phyloP scores from a whole-genome alignment of 208 protist genomes.

The Herpetomonas tarakana region DNA sequence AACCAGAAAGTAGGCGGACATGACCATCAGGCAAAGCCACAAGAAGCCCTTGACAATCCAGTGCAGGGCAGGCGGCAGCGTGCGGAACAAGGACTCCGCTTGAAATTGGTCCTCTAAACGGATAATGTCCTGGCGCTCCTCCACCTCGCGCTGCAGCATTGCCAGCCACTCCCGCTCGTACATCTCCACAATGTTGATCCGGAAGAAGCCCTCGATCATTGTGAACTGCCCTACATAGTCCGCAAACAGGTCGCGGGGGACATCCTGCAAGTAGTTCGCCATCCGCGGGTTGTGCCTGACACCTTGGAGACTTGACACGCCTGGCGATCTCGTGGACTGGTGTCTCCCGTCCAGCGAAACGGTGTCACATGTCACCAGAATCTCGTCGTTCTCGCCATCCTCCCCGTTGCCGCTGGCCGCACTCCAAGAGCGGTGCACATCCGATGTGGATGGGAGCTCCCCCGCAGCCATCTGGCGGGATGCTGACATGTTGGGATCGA shows the following conservation, averaged over 20 bases:
- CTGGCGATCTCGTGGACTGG: not conserved
- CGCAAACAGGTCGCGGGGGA: conserved; percentile 22
- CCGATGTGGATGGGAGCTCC: too few relatives aligned
- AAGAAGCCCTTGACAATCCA: conserved; percentile 40
- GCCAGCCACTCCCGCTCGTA: conserved; percentile 59
- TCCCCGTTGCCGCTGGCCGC: not conserved
- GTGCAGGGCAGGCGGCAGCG: conserved; percentile 29
- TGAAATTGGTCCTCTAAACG: conserved; percentile 9
- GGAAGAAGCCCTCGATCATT: conserved; percentile 57
- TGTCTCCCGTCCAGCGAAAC: conserved; percentile 5
- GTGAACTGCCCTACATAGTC: conserved; percentile 52
- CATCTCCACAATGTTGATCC: conserved; percentile 41
- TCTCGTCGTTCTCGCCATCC: conserved; percentile 21
- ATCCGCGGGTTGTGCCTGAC: not conserved
- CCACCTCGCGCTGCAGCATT: conserved; percentile 44
- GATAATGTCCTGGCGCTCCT: conserved; percentile 22
- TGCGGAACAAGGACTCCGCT: conserved; percentile 27
- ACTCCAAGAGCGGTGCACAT: conserved; percentile 2
- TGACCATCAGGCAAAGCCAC: conserved; percentile 57
- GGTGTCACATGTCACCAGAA: conserved; percentile 30
- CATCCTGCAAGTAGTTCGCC: not conserved
- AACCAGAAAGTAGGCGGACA: conserved; percentile 57
- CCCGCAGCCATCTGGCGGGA: too few relatives aligned
- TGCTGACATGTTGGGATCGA: too few relatives aligned
- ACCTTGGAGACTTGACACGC: not conserved